Percentiles rank a stretch among this genome's conserved stretches.
Evolutionary conservation across 495 filamentous ascomycete genomes (phyloP).

Genomic region (Bryoglossum gracile): DNA sequence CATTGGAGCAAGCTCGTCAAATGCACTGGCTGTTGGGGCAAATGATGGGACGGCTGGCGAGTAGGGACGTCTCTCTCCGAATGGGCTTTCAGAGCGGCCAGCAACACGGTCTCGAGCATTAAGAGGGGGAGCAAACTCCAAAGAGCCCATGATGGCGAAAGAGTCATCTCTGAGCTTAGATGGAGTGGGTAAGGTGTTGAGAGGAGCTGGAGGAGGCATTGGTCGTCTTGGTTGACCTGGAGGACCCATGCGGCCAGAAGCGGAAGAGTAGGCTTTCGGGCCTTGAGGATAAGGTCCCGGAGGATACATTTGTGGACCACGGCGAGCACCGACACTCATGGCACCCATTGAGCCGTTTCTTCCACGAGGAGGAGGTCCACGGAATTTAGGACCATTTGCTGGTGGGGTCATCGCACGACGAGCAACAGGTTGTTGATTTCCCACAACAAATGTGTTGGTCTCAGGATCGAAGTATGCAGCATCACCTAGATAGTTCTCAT

Average conservation of each 20-base stretch:
- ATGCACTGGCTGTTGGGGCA: constrained; percentile 71
- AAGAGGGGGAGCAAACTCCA: constrained; percentile 82
- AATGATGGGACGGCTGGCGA: constrained; percentile 61
- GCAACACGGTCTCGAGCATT: constrained; percentile 57
- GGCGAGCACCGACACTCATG: constrained; percentile 26
- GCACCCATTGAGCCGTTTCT: constrained; percentile 30
- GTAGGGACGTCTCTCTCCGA: constrained; percentile 69
- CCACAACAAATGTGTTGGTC: constrained; percentile 65
- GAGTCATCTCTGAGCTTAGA: constrained; percentile 80
- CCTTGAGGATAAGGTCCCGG: constrained; percentile 35
- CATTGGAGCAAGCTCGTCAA: constrained; percentile 76
- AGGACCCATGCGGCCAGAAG: constrained; percentile 49
- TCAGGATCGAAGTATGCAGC: constrained; percentile 66
- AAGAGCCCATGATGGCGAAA: constrained; percentile 55
- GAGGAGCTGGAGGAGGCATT: constrained; percentile 64
- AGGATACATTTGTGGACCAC: constrained; percentile 14
- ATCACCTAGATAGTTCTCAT: constrained; percentile 54
- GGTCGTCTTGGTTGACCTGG: constrained; percentile 44
- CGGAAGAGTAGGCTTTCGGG: constrained; percentile 59
- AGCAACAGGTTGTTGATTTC: constrained; percentile 72
- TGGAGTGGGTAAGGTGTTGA: constrained; percentile 75
- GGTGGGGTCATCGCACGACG: constrained; percentile 97
- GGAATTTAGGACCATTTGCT: constrained; percentile 69
- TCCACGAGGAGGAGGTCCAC: constrained; percentile 35
- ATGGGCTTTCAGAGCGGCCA: constrained; percentile 74